These are phyloP conservation scores for Dissophora ornata DNA, from an alignment of 192 early-diverging fungal species.

Conservation along the genomic window DNA sequence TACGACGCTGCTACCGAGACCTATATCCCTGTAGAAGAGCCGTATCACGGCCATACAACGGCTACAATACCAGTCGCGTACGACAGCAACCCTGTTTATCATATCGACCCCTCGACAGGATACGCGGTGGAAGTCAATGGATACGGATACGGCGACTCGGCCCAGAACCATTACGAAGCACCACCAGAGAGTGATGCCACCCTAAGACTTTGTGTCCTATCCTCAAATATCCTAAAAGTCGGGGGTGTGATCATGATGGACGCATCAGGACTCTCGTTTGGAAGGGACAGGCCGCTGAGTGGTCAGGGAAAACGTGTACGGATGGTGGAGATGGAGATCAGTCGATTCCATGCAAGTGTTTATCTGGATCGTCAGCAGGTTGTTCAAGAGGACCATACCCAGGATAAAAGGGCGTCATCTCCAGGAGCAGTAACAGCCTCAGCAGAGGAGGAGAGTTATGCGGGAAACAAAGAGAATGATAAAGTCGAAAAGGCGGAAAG, in stretches of 20 bases:
- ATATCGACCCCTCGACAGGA: slow-evolving; percentile 29
- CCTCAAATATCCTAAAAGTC: slow-evolving; percentile 57
- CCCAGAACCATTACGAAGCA: neutral
- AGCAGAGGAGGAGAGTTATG: neutral
- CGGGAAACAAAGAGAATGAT: neutral
- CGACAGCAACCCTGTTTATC: slow-evolving; percentile 6
- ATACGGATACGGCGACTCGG: neutral
- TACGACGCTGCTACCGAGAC: slow-evolving; percentile 62
- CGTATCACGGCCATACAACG: slow-evolving; percentile 2
- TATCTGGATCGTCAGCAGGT: slow-evolving; percentile 54
- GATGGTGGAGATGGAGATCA: slow-evolving; percentile 71
- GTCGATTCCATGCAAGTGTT: slow-evolving; percentile 72
- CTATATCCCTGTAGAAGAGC: slow-evolving; percentile 60
- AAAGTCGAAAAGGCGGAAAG: slow-evolving; percentile 7
- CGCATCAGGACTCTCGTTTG: slow-evolving; percentile 66
- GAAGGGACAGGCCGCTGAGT: slow-evolving; percentile 63
- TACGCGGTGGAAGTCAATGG: slow-evolving; percentile 4
- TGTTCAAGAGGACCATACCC: slow-evolving; percentile 1
- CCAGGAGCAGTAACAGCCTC: neutral
- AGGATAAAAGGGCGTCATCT: neutral
- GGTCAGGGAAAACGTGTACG: slow-evolving; percentile 65
- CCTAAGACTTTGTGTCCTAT: slow-evolving; percentile 68
- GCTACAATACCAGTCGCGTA: neutral
- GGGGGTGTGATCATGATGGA: slow-evolving; percentile 66
- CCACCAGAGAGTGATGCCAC: slow-evolving; percentile 59